Base-by-base conservation (phyloP, 495 filamentous ascomycete genomes). In the Penicillium flavigenum region DNA sequence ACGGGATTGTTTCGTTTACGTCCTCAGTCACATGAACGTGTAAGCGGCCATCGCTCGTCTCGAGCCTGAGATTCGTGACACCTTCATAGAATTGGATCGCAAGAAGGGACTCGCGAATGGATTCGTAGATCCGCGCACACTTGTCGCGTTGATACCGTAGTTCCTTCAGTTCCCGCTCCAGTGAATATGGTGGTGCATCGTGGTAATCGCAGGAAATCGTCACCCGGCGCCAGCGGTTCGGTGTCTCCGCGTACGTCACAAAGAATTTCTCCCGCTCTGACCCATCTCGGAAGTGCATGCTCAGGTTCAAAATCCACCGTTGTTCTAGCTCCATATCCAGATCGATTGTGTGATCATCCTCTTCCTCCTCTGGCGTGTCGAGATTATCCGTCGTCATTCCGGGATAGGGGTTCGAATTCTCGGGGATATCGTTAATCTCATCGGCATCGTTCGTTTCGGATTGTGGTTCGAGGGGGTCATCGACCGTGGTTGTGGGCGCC, bases 1-100 rank as follows among this genome's bases (percentile, higher is more conserved):
- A 98, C 4, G 83, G 84, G 52, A 98, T 94, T 48, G 91, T 96
- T 71, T 98, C 94, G 67, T 97, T 94, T 47, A 91, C 83, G 71
- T 98, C 94, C 70, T 98, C 94, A n/a, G 93, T 95, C 46, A 98
- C 94, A 69, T 98, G 94, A 20, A 98, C 92, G 73, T 98, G 94
- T 47, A 98, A 78, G 47, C 91, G 84, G 26, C 91, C 91, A 44
- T 96, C 90, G 39, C 83, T 86, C 1, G 94, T 98, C 69, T 96
- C 86, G 16, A 98, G 78, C 69, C 96, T 98, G 45, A 98, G 81
- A 66, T 98, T 98, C 19, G 95, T 98, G 31, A 97, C 94, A 6
- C 90, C 95, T 58, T 91, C 82, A 72, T 95, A 98, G 69, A 96
- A 98, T 64, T 96, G 89, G 43, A 98, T 97, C 51, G 94, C 91